Evolutionary conservation across 371 early-diverging fungal species (phyloP).

Genomic region (Coemansia sp.): DNA sequence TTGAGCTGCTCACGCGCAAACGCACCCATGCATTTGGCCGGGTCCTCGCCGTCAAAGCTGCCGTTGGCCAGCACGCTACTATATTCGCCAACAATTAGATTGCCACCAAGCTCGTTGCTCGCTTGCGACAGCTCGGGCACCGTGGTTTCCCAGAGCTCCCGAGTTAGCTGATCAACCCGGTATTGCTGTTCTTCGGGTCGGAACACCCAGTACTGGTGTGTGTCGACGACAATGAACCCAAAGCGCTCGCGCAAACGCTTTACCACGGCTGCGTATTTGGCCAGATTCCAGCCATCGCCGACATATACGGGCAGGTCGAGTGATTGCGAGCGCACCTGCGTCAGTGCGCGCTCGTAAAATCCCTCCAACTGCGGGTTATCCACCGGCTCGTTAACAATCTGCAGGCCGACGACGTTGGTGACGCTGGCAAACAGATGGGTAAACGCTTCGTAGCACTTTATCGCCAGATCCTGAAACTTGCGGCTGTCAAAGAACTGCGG

Average conservation of each 20-base stretch:
- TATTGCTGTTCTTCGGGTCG: conserved; percentile 7
- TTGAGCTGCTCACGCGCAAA: conserved; percentile 5
- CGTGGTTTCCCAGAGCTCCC: conserved; percentile 2
- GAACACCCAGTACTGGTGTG: conserved; percentile 16
- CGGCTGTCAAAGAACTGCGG: conserved; percentile 2
- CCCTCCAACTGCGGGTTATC: conserved; percentile 6
- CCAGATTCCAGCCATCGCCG: conserved; percentile 12
- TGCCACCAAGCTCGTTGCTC: conserved; percentile 6
- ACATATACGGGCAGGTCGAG: conserved; percentile 4
- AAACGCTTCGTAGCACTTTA: conserved; percentile 3
- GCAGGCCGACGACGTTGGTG: conserved; percentile 11
- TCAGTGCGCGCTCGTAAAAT: conserved; percentile 9
- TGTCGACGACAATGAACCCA: conserved; percentile 11
- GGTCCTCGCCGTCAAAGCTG: conserved; percentile 16
- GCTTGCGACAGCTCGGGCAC: conserved; percentile 3
- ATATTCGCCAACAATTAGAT: conserved; percentile 16
- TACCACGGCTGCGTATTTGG: conserved; percentile 1
- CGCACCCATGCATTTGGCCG: conserved; percentile 7
- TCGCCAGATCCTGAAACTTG: conserved; percentile 8
- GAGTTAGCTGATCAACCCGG: not conserved
- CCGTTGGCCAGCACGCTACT: conserved; percentile 9
- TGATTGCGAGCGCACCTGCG: not conserved
- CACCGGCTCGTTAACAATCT: conserved; percentile 12
- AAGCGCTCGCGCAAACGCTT: not conserved
- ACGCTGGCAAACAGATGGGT: conserved; percentile 2